phyloP scores from a whole-genome alignment of 192 early-diverging fungal genomes.

The Diversispora epigaea region DNA sequence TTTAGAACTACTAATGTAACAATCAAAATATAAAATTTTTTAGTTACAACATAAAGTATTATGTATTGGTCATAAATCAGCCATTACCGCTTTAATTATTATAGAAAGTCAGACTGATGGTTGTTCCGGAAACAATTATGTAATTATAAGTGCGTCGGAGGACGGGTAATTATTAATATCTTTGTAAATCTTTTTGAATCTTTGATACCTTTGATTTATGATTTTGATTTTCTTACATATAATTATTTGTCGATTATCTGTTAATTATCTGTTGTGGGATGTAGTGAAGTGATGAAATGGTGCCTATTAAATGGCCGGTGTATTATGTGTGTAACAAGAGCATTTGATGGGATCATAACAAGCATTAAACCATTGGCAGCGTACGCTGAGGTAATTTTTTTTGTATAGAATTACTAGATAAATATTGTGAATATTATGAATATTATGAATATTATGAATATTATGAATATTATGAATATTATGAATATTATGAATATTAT shows the following conservation, averaged over 20 bases:
- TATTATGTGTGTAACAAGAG: constrained; percentile 42
- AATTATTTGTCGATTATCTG: not conserved
- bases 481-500: too few species aligned
- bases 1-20: not conserved
- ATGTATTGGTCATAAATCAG: constrained; percentile 50
- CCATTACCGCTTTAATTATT: constrained; percentile 47
- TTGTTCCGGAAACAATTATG: constrained; percentile 43
- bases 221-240: not conserved
- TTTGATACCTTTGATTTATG: not conserved
- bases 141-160: constrained; percentile 55
- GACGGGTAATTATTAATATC: constrained; percentile 47
- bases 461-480: too few species aligned
- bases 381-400: constrained; percentile 24
- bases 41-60: constrained; percentile 48
- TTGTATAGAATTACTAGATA: not conserved
- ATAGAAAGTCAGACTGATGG: constrained; percentile 45
- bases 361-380: constrained; percentile 44
- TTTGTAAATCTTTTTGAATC: not conserved
- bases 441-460: too few species aligned
- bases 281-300: constrained; percentile 33
- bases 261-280: constrained; percentile 40
- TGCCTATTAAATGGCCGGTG: constrained; percentile 51
- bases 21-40: not conserved
- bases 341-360: constrained; percentile 49
- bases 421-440: not conserved